Percentiles rank a stretch among this genome's conserved stretches.
These are phyloP conservation scores for Musa schizocarpa DNA, from an alignment of 176 grass and related monocot genomes.

Conservation along the genomic window DNA sequence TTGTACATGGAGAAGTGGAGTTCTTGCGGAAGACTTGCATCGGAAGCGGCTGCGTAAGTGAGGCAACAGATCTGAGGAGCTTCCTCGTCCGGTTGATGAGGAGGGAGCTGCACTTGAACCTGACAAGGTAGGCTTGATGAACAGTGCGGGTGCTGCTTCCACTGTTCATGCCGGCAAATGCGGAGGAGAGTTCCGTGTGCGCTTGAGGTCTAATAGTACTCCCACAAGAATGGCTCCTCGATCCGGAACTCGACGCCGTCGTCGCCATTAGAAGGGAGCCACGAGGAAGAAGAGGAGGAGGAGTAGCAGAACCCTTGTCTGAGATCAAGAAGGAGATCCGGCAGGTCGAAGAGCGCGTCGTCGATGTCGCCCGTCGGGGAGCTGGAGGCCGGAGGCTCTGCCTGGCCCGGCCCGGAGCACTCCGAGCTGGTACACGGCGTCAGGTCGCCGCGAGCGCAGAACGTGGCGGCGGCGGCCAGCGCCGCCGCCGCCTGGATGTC, in stretches of 20 bases:
- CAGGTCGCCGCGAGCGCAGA: too few species aligned
- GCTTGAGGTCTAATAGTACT: neutral
- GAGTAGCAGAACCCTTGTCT: constrained; percentile 10
- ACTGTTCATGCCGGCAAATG: neutral
- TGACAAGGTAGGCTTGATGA: too few species aligned
- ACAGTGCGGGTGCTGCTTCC: neutral
- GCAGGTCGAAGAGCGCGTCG: constrained; percentile 10
- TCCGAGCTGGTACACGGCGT: neutral
- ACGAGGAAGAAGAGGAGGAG: neutral
- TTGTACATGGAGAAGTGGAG: too few species aligned
- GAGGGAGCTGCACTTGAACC: too few species aligned
- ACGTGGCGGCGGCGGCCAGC: constrained; percentile 39
- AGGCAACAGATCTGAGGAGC: too few species aligned
- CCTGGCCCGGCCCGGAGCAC: neutral
- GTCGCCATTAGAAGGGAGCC: neutral
- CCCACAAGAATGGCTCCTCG: constrained; percentile 19
- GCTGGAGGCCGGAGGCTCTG: neutral
- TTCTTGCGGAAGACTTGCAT: too few species aligned
- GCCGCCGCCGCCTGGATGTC: constrained; percentile 81
- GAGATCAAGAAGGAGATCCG: constrained; percentile 2
- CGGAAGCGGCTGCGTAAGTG: too few species aligned
- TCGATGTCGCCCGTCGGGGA: constrained; percentile 18
- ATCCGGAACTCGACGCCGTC: constrained; percentile 4
- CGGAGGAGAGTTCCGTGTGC: neutral
- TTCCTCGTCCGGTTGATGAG: too few species aligned